These are phyloP conservation scores for Erodium trifolium DNA, from an alignment of 441 rosid genomes.

Conservation along the genomic window DNA sequence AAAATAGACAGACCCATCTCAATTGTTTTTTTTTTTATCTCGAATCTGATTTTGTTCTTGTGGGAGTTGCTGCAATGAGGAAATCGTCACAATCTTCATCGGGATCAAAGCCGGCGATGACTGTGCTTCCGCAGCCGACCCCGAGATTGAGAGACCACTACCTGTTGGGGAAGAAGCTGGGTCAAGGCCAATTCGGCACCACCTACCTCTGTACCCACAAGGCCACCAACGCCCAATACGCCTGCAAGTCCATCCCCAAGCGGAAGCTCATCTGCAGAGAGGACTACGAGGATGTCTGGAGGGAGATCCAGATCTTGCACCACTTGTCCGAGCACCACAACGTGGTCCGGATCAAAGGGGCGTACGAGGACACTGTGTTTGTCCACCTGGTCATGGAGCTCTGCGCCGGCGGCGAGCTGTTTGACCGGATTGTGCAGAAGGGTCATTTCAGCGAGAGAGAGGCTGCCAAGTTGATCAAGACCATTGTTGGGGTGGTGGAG, in stretches of 20 bases:
- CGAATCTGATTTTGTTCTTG: too few species aligned
- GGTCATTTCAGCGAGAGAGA: constrained; percentile 79
- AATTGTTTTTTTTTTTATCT: too few species aligned
- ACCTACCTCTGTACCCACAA: constrained; percentile 76
- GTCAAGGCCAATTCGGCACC: constrained; percentile 97
- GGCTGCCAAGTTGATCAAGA: constrained; percentile 76
- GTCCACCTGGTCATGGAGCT: constrained; percentile 91
- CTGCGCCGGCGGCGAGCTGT: constrained; percentile 89
- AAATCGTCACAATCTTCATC: too few species aligned
- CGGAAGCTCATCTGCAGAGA: constrained; percentile 60
- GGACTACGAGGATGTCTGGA: constrained; percentile 84
- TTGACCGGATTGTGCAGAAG: constrained; percentile 79
- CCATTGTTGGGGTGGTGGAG: constrained; percentile 76
- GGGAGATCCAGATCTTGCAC: constrained; percentile 97
- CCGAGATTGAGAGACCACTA: constrained; percentile 48
- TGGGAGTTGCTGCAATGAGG: too few species aligned
- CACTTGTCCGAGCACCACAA: constrained; percentile 84
- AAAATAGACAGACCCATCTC: too few species aligned
- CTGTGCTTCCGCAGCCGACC: too few species aligned
- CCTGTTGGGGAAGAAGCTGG: constrained; percentile 80
- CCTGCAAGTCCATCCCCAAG: constrained; percentile 81
- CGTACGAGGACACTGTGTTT: constrained; percentile 82
- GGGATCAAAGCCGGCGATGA: too few species aligned
- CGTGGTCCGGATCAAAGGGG: constrained; percentile 69
- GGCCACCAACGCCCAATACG: constrained; percentile 47